Evolutionary conservation across 495 filamentous ascomycete genomes (phyloP).

Genomic region (Daldinia loculata): DNA sequence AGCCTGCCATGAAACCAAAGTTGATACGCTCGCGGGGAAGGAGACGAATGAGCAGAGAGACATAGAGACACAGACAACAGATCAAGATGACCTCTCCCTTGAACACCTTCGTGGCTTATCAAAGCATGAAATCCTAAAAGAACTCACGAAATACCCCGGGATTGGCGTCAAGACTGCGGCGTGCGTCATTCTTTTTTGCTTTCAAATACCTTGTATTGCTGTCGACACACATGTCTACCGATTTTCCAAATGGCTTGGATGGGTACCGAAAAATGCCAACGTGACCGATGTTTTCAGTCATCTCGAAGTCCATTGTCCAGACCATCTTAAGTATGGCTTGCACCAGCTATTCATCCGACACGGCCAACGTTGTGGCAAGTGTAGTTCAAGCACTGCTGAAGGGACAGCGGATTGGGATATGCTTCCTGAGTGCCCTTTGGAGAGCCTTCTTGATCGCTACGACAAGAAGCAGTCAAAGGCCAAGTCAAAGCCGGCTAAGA

Average conservation of each 20-base stretch:
- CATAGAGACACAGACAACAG: conserved; percentile 40
- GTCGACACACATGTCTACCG: conserved; percentile 89
- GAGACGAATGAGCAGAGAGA: conserved; percentile 48
- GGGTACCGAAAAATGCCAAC: conserved; percentile 72
- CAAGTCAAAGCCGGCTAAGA: conserved; percentile 24
- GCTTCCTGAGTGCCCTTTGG: conserved; percentile 54
- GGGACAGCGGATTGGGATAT: conserved; percentile 57
- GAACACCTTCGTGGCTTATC: conserved; percentile 77
- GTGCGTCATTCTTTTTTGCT: conserved; percentile 83
- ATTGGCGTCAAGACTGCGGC: conserved; percentile 93
- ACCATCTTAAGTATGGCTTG: conserved; percentile 86
- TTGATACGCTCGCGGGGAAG: neutral
- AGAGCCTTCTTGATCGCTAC: conserved; percentile 54
- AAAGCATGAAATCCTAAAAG: conserved; percentile 74
- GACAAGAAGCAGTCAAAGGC: conserved; percentile 39
- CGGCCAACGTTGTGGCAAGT: conserved; percentile 81
- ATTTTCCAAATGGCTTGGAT: conserved; percentile 83
- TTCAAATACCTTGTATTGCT: conserved; percentile 79
- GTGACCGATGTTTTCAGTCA: conserved; percentile 80
- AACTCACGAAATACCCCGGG: conserved; percentile 79
- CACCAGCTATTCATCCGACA: conserved; percentile 90
- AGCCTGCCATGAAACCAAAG: conserved; percentile 33
- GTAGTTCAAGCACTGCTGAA: conserved; percentile 65
- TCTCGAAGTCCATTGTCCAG: conserved; percentile 80
- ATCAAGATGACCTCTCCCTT: conserved; percentile 62